These are phyloP conservation scores for Hyaloperonospora brassicae DNA, from an alignment of 352 stramenopile species.

Conservation along the genomic window DNA sequence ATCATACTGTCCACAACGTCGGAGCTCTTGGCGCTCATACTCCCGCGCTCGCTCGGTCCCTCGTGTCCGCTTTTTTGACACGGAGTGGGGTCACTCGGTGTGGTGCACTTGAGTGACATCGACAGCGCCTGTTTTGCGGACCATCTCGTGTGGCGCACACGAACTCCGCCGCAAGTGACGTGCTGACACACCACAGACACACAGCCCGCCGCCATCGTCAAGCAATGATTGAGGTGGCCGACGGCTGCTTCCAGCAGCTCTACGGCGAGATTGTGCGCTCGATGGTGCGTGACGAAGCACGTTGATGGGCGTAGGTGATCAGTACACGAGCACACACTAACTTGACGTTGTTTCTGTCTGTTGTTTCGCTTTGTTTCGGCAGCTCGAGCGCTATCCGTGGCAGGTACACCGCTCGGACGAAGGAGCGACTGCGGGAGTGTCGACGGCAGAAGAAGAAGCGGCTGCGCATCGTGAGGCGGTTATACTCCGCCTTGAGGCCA, in stretches of 20 bases:
- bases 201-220: not conserved
- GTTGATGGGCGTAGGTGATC: not conserved
- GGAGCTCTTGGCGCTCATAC: slow-evolving; percentile 29
- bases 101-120: slow-evolving; percentile 7
- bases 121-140: not conserved
- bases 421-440: slow-evolving; percentile 13
- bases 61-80: not conserved
- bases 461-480: slow-evolving; percentile 58
- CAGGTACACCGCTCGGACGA: slow-evolving; percentile 14
- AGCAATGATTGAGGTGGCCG: slow-evolving; percentile 75
- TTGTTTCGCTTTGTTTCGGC: slow-evolving; percentile 2
- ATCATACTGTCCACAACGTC: slow-evolving; percentile 48
- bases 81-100: not conserved
- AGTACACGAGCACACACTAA: not conserved
- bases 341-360: not conserved
- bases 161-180: not conserved
- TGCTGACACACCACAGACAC: too few species aligned
- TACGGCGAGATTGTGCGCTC: slow-evolving; percentile 82
- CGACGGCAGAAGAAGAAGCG: slow-evolving; percentile 21
- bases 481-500: slow-evolving; percentile 73
- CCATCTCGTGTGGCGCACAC: not conserved
- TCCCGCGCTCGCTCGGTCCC: not conserved
- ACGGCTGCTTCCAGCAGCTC: slow-evolving; percentile 84
- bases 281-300: slow-evolving; percentile 37
- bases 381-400: slow-evolving; percentile 65